Conservation (phyloP, 2,329 filamentous ascomycete species). For the Helotiales sp. region DNA sequence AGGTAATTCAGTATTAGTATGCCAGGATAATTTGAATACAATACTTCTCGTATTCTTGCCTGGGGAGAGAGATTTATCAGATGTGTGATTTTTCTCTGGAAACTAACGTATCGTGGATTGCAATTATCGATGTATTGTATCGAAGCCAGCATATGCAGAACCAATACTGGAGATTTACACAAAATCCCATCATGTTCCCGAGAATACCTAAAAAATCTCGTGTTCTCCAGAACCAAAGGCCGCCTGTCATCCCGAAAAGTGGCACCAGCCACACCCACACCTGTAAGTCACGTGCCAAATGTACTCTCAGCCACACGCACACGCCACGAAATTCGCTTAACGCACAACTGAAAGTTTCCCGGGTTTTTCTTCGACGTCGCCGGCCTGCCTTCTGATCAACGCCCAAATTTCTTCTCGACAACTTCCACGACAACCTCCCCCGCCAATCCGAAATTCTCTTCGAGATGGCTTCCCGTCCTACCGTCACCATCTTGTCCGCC, state of each 20-base stretch:
- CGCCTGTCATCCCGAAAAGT: not conserved
- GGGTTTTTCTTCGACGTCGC: not conserved
- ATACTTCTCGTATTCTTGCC: too few relatives aligned
- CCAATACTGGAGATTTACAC: too few relatives aligned
- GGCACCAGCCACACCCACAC: not conserved
- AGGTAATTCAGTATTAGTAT: too few relatives aligned
- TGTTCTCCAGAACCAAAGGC: too few relatives aligned
- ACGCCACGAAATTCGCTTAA: conserved; percentile 13
- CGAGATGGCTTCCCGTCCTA: conserved; percentile 90
- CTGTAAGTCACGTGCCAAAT: not conserved
- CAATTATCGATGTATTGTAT: not conserved
- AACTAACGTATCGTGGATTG: not conserved
- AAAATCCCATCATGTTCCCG: too few relatives aligned
- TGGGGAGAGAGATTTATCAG: not conserved
- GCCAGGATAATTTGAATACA: too few relatives aligned
- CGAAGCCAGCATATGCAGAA: not conserved
- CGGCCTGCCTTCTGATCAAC: not conserved
- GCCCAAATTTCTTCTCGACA: conserved; percentile 12
- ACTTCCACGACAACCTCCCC: conserved; percentile 33
- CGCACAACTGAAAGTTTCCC: not conserved
- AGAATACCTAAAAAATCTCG: too few relatives aligned
- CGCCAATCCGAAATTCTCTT: conserved; percentile 41
- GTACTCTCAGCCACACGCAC: not conserved
- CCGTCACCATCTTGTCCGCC: conserved; percentile 94
- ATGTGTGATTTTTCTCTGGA: not conserved